These are phyloP conservation scores for Xylaria curta DNA, from an alignment of 495 filamentous ascomycete species.

Conservation along the genomic window DNA sequence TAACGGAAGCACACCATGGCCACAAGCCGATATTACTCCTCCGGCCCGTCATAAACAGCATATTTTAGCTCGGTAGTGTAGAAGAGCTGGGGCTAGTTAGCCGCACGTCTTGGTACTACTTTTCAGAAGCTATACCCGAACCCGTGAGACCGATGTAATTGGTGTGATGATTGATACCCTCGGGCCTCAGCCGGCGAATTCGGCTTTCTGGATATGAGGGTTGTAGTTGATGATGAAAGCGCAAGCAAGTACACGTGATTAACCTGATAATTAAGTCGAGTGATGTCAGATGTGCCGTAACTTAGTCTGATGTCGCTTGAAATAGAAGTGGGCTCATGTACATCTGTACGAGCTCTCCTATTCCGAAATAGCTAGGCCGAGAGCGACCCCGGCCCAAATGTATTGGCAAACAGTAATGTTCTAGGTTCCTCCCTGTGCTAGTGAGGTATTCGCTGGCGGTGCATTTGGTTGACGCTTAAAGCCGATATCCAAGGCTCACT, in stretches of 20 bases:
- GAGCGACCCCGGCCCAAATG: not conserved
- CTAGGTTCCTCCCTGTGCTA: constrained; percentile 13
- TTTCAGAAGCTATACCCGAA: not conserved
- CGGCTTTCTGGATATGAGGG: not conserved
- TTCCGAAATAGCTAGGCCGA: constrained; percentile 19
- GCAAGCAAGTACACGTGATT: not conserved
- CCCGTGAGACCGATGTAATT: constrained; percentile 1
- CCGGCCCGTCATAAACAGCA: constrained; percentile 4
- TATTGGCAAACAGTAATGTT: constrained; percentile 21
- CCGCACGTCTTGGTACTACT: not conserved
- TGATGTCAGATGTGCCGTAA: constrained; percentile 16
- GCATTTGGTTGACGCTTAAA: constrained; percentile 6
- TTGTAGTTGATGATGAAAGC: not conserved
- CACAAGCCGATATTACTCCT: not conserved
- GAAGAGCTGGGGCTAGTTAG: constrained; percentile 5
- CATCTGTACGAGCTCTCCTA: constrained; percentile 22
- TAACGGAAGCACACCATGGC: constrained; percentile 8
- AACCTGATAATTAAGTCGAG: constrained; percentile 9
- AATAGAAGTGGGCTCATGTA: constrained; percentile 22
- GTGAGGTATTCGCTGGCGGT: constrained; percentile 15
- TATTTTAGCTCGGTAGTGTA: constrained; percentile 10
- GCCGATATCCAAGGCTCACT: constrained; percentile 9
- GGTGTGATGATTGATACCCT: not conserved
- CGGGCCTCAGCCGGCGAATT: constrained; percentile 5
- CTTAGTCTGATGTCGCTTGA: constrained; percentile 13